Evolutionary conservation across 352 stramenopile genomes (phyloP).

Genomic region (Aphanomyces stellatus): DNA sequence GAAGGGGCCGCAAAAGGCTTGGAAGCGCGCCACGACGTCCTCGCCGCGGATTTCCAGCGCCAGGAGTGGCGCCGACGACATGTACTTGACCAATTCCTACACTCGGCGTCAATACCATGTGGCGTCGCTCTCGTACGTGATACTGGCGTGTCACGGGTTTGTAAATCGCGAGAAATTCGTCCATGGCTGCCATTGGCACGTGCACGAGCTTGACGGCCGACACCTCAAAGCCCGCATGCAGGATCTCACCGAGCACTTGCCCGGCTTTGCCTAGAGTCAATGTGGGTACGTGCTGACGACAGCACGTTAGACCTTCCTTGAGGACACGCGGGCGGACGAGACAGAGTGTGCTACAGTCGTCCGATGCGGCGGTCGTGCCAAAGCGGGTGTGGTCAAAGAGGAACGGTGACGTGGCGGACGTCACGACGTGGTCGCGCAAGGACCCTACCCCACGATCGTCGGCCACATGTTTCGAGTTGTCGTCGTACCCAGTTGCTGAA

Average conservation of each 20-base stretch:
- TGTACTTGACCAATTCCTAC: conserved; percentile 86
- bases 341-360: conserved; percentile 55
- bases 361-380: conserved; percentile 40
- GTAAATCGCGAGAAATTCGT: conserved; percentile 90
- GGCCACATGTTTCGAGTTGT: conserved; percentile 17
- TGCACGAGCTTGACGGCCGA: conserved; percentile 82
- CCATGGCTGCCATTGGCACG: conserved; percentile 61
- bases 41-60: conserved; percentile 86
- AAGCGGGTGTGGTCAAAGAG: conserved; percentile 21
- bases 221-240: conserved; percentile 78
- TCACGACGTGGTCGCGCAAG: conserved; percentile 13
- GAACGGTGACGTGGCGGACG: neutral
- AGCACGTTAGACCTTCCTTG: conserved; percentile 32
- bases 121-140: conserved; percentile 31
- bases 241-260: conserved; percentile 71
- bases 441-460: conserved; percentile 19
- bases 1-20: conserved; percentile 79
- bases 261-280: conserved; percentile 35
- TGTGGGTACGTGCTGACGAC: neutral
- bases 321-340: conserved; percentile 50
- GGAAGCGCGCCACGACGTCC: conserved; percentile 67
- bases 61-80: conserved; percentile 77
- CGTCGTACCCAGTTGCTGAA: conserved; percentile 21
- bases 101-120: conserved; percentile 25
- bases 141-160: conserved; percentile 64